Evolutionary conservation across 768 basidiomycete genomes (phyloP).

Genomic region (Psilocybe cubensis): DNA sequence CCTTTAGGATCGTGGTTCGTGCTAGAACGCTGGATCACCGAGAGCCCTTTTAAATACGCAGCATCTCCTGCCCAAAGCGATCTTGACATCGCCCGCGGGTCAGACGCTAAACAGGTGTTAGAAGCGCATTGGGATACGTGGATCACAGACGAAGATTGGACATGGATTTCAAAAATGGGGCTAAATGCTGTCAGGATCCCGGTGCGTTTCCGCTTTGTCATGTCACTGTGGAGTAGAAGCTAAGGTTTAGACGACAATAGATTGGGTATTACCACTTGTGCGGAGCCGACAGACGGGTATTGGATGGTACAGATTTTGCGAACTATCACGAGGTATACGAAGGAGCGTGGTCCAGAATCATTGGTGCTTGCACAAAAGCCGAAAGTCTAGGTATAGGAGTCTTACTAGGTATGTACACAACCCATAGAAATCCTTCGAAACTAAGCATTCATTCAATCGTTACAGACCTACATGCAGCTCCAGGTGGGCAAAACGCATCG

Average conservation of each 20-base stretch:
- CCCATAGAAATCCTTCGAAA: not conserved
- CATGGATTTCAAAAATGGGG: slow-evolving; percentile 57
- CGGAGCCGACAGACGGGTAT: slow-evolving; percentile 56
- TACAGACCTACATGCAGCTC: slow-evolving; percentile 73
- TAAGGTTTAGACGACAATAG: too few species aligned
- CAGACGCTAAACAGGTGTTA: slow-evolving; percentile 45
- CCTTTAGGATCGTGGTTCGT: slow-evolving; percentile 77
- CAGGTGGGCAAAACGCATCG: slow-evolving; percentile 76
- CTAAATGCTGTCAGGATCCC: slow-evolving; percentile 65
- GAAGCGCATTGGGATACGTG: slow-evolving; percentile 79
- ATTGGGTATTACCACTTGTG: slow-evolving; percentile 78
- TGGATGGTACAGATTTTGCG: slow-evolving; percentile 70
- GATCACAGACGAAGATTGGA: slow-evolving; percentile 67
- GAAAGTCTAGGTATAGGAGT: slow-evolving; percentile 67
- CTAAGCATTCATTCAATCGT: not conserved
- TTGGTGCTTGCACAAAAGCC: slow-evolving; percentile 62
- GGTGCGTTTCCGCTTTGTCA: slow-evolving; percentile 42
- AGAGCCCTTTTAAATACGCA: slow-evolving; percentile 59
- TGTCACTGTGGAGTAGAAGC: too few species aligned
- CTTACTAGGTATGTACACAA: slow-evolving; percentile 55
- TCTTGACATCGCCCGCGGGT: slow-evolving; percentile 68
- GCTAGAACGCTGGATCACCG: slow-evolving; percentile 76
- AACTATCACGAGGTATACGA: slow-evolving; percentile 49
- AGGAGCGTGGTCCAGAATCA: slow-evolving; percentile 72
- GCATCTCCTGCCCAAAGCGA: slow-evolving; percentile 63